Conservation (phyloP, 78 protist species). For the Polysphondylium violaceum region DNA sequence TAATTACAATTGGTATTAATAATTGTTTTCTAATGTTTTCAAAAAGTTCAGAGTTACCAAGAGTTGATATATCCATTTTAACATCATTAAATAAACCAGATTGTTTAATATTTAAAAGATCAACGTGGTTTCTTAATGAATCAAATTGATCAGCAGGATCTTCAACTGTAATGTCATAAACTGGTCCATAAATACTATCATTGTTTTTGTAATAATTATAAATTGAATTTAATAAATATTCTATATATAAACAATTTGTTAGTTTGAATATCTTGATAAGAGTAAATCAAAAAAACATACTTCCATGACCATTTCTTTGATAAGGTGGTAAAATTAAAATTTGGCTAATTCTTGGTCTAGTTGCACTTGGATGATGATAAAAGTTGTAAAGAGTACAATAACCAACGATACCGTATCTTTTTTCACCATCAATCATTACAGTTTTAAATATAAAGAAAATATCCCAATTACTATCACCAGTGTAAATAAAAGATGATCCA, state of each 20-base stretch:
- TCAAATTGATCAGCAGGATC: slow-evolving; percentile 66
- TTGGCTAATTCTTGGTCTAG: slow-evolving; percentile 53
- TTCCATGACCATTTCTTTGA: slow-evolving; percentile 77
- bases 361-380: slow-evolving; percentile 70
- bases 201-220: slow-evolving; percentile 51
- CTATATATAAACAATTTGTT: slow-evolving; percentile 7
- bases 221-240: slow-evolving; percentile 47
- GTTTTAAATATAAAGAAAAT: slow-evolving; percentile 39
- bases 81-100: slow-evolving; percentile 27
- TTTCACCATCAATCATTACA: slow-evolving; percentile 38
- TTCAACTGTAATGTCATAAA: slow-evolving; percentile 73
- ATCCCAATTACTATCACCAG: slow-evolving; percentile 69
- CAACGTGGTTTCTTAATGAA: slow-evolving; percentile 48
- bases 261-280: not conserved
- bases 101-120: slow-evolving; percentile 31
- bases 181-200: slow-evolving; percentile 67
- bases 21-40: slow-evolving; percentile 45
- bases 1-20: slow-evolving; percentile 27
- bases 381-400: slow-evolving; percentile 66
- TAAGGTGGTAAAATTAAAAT: slow-evolving; percentile 57
- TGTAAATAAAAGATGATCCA: slow-evolving; percentile 31
- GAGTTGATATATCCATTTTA: slow-evolving; percentile 1
- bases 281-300: slow-evolving; percentile 23
- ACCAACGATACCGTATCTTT: slow-evolving; percentile 58
- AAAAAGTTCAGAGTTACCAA: slow-evolving; percentile 22